Base-by-base conservation (phyloP, 2,329 filamentous ascomycete genomes). In the Colletotrichum falcatum region DNA sequence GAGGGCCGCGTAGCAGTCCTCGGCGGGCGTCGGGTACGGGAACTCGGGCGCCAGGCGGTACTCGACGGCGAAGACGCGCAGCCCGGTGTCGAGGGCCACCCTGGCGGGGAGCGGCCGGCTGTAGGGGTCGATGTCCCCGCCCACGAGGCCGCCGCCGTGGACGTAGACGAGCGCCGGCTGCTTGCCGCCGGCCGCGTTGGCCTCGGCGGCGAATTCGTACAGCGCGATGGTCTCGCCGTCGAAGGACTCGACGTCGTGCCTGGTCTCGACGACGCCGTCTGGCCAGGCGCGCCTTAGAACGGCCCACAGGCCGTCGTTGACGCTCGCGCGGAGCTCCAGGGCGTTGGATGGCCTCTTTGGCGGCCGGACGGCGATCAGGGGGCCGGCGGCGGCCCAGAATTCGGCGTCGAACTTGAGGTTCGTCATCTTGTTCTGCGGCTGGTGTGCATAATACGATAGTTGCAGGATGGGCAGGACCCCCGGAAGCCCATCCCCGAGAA, bases 31-130 rank as follows among this genome's bases (percentile, higher is more conserved):
- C 0, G 83, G 81, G 14, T 79, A 79, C 1, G 75, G 77, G 33
- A 81, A 68, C 67, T 86, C 84, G 0, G 84, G 84, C 0, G 83
- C 80, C 0, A 83, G 77, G 1, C 83, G 79, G 74, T 84, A 86
- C 26, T 84, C 80, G 23, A 84, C 75, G 0, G 76, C 76, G 51
- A 83, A 77, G 46, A 83, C 74, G 6, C 77, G 78, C 4, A 83
- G 76, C 0, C 79, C 78, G 3, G 78, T 76, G 3, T 75, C 26
- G 1, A 69, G 54, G 1, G 73, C 74, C 37, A 56, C 54, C 5
- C 14, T 44, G 3, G 68, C 68, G 16, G 58, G 58, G 2, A 68
- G 44, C 7, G 65, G 68, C 2, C 68, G 51, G 51, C 59, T 67
- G 51, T 74, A 76, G 2, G 78, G 51, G 3, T 78, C 74, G 23